These are phyloP conservation scores for Rhazya stricta DNA, from an alignment of 257 asterid genomes.

Conservation along the genomic window DNA sequence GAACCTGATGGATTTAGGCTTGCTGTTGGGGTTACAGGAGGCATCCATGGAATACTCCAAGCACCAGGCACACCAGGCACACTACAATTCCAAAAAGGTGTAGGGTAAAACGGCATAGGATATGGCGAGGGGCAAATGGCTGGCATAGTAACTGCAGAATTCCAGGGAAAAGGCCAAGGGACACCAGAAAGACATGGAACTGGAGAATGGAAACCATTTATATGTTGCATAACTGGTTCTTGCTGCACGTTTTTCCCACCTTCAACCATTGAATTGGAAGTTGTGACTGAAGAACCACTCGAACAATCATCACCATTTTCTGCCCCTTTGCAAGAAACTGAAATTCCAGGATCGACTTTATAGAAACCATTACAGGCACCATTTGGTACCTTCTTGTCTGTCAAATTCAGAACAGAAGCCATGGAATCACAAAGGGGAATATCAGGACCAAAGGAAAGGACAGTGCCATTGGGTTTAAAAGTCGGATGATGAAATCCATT, in stretches of 20 bases:
- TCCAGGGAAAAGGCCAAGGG: slow-evolving; percentile 63
- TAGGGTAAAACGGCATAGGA: slow-evolving; percentile 55
- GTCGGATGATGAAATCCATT: slow-evolving; percentile 38
- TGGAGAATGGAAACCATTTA: slow-evolving; percentile 44
- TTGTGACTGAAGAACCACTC: slow-evolving; percentile 34
- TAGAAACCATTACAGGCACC: slow-evolving; percentile 26
- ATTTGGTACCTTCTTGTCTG: slow-evolving; percentile 34
- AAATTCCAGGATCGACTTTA: slow-evolving; percentile 22
- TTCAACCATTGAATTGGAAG: slow-evolving; percentile 24
- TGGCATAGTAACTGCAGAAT: slow-evolving; percentile 45
- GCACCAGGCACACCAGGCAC: slow-evolving; percentile 34
- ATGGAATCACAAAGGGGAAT: slow-evolving; percentile 46
- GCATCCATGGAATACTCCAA: slow-evolving; percentile 58
- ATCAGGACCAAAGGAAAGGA: slow-evolving; percentile 64
- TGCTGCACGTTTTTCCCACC: slow-evolving; percentile 28
- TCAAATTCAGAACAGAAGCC: slow-evolving; percentile 43
- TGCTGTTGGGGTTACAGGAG: slow-evolving; percentile 32
- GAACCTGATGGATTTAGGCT: slow-evolving; percentile 26
- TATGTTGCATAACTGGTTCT: slow-evolving; percentile 35
- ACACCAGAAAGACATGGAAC: slow-evolving; percentile 52
- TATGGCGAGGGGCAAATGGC: slow-evolving; percentile 46
- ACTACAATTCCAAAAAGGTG: slow-evolving; percentile 61
- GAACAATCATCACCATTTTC: slow-evolving; percentile 46
- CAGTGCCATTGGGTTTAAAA: slow-evolving; percentile 48
- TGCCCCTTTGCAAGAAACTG: slow-evolving; percentile 24